These are phyloP conservation scores for Tulasnella sp. DNA, from an alignment of 768 basidiomycete species.

Conservation along the genomic window DNA sequence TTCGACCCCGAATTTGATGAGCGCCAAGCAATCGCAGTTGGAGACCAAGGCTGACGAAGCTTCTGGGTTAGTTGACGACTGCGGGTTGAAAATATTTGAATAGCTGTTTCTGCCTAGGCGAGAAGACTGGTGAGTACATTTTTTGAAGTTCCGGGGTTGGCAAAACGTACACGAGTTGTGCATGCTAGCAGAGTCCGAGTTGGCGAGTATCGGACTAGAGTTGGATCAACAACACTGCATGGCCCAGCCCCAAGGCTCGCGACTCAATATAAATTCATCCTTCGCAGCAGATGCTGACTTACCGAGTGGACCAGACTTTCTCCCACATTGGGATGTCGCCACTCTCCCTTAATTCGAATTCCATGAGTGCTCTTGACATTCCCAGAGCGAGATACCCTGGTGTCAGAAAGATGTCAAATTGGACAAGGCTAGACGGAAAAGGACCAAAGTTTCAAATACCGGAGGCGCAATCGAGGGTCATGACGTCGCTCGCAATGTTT, in stretches of 20 bases:
- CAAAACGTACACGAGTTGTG: constrained; percentile 51
- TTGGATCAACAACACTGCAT: neutral
- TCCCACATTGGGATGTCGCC: constrained; percentile 83
- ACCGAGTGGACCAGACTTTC: constrained; percentile 69
- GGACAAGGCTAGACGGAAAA: neutral
- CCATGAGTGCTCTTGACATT: constrained; percentile 55
- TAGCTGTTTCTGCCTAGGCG: constrained; percentile 44
- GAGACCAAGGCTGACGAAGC: constrained; percentile 69
- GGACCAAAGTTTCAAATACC: constrained; percentile 45
- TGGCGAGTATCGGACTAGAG: constrained; percentile 60
- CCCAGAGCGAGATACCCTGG: constrained; percentile 76
- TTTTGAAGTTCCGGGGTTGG: neutral
- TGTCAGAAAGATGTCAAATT: neutral
- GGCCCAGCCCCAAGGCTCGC: neutral
- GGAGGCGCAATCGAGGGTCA: constrained; percentile 67
- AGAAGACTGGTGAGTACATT: neutral
- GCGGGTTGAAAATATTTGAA: constrained; percentile 69
- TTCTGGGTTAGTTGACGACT: constrained; percentile 64
- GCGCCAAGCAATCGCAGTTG: constrained; percentile 70
- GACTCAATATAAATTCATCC: neutral
- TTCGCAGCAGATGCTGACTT: neutral
- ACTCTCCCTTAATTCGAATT: constrained; percentile 73
- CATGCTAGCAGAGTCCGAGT: constrained; percentile 71
- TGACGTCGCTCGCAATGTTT: constrained; percentile 57
- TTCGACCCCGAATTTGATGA: constrained; percentile 53